Evolutionary conservation across 768 basidiomycete species (phyloP).

Genomic region (Pleurotus citrinopileatus): DNA sequence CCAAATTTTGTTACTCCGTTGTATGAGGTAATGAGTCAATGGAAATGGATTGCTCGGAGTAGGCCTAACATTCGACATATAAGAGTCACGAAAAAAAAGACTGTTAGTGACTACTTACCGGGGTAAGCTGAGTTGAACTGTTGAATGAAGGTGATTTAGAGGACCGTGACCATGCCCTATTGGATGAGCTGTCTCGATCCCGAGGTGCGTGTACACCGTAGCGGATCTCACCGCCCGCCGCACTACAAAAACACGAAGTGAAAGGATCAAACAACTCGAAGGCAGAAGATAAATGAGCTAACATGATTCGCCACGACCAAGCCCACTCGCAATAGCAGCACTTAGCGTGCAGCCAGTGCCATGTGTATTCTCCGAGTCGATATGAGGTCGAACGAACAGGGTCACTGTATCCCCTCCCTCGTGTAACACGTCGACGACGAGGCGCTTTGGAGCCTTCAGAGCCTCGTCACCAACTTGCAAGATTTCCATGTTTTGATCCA

Average conservation of each 20-base stretch:
- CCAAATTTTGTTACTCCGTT: conserved; percentile 55
- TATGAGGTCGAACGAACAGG: conserved; percentile 56
- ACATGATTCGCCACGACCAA: conserved; percentile 55
- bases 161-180: conserved; percentile 82
- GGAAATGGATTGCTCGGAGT: conserved; percentile 64
- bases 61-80: conserved; percentile 53
- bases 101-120: conserved; percentile 27
- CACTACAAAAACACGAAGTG: conserved; percentile 32
- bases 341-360: conserved; percentile 94
- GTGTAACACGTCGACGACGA: conserved; percentile 68
- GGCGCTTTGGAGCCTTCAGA: conserved; percentile 17
- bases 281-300: background rate
- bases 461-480: conserved; percentile 31
- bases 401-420: conserved; percentile 34
- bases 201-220: conserved; percentile 68
- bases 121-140: conserved; percentile 45
- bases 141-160: conserved; percentile 78
- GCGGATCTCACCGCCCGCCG: conserved; percentile 58
- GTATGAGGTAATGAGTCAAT: conserved; percentile 62
- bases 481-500: conserved; percentile 63
- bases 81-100: background rate
- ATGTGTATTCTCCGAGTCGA: conserved; percentile 75
- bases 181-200: conserved; percentile 63
- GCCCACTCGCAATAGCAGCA: conserved; percentile 69
- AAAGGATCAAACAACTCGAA: background rate